Conservation (phyloP, 225 moss, liverwort and hornwort genomes). For the Marchantia paleacea region DNA sequence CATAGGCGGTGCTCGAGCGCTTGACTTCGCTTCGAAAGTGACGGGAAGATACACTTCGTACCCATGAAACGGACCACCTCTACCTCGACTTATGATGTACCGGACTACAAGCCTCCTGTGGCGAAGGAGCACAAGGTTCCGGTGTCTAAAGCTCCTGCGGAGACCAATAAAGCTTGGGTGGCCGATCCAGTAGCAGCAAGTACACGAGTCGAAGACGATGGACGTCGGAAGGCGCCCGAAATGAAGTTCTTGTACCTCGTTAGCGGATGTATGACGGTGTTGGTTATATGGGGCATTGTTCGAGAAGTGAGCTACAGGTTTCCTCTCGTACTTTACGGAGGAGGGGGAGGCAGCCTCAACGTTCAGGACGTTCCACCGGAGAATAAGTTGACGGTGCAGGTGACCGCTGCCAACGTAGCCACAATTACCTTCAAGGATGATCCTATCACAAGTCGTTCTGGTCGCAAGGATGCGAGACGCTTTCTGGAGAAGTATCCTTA, state of each 20-base stretch:
- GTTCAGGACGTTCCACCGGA: not conserved
- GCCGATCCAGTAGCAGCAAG: constrained; percentile 21
- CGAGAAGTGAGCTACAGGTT: constrained; percentile 28
- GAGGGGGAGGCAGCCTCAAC: not conserved
- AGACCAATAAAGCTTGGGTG: constrained; percentile 33
- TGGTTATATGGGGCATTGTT: constrained; percentile 45
- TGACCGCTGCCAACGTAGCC: constrained; percentile 8
- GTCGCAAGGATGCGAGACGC: constrained; percentile 25
- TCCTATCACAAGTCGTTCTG: constrained; percentile 14
- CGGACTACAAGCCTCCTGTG: constrained; percentile 27
- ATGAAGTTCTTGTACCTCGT: constrained; percentile 34
- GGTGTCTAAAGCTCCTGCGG: constrained; percentile 16
- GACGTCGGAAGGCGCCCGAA: constrained; percentile 37
- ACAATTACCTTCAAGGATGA: constrained; percentile 5
- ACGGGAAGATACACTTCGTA: not conserved
- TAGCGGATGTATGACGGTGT: constrained; percentile 35
- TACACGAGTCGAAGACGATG: constrained; percentile 35
- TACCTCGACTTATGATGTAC: constrained; percentile 21
- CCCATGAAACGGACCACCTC: constrained; percentile 35
- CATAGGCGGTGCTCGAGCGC: not conserved
- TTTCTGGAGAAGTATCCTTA: constrained; percentile 20
- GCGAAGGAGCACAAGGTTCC: constrained; percentile 26
- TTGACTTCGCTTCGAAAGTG: not conserved
- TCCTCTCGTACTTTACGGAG: constrained; percentile 16
- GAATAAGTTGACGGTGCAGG: not conserved